Percentiles rank a stretch among this genome's conserved stretches.
phyloP scores from a whole-genome alignment of 352 stramenopile species.

The Globisporangium heterothallicum region DNA sequence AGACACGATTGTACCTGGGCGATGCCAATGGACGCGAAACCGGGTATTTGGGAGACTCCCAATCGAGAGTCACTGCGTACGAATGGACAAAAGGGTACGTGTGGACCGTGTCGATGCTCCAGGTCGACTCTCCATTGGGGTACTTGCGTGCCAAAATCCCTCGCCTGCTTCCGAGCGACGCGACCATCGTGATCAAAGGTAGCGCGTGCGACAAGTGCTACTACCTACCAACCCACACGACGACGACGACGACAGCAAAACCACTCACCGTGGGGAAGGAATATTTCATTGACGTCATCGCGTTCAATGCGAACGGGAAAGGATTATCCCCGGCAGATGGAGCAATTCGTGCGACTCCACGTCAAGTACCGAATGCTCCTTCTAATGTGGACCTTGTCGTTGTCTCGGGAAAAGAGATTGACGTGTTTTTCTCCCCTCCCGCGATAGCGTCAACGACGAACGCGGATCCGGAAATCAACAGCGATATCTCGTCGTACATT shows the following conservation, averaged over 20 bases:
- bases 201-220: constrained; percentile 59
- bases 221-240: constrained; percentile 54
- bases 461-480: constrained; percentile 65
- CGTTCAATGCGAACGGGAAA: constrained; percentile 71
- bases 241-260: no score
- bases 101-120: constrained; percentile 57
- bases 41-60: constrained; percentile 38
- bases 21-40: constrained; percentile 57
- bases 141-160: constrained; percentile 59
- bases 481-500: constrained; percentile 85
- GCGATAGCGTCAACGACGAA: constrained; percentile 36
- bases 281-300: constrained; percentile 77
- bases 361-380: constrained; percentile 84
- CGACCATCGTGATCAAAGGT: constrained; percentile 33
- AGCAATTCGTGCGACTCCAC: constrained; percentile 47
- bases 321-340: constrained; percentile 33
- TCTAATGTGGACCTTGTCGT: constrained; percentile 82
- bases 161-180: constrained; percentile 36
- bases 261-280: constrained; percentile 50
- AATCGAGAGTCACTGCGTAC: constrained; percentile 38
- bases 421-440: constrained; percentile 89
- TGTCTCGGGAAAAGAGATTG: constrained; percentile 84
- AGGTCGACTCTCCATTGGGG: constrained; percentile 25
- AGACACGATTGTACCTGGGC: constrained; percentile 45
- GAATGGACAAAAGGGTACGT: constrained; percentile 74